phyloP scores from a whole-genome alignment of 2,329 filamentous ascomycete species.

The Fusarium chlamydosporum region DNA sequence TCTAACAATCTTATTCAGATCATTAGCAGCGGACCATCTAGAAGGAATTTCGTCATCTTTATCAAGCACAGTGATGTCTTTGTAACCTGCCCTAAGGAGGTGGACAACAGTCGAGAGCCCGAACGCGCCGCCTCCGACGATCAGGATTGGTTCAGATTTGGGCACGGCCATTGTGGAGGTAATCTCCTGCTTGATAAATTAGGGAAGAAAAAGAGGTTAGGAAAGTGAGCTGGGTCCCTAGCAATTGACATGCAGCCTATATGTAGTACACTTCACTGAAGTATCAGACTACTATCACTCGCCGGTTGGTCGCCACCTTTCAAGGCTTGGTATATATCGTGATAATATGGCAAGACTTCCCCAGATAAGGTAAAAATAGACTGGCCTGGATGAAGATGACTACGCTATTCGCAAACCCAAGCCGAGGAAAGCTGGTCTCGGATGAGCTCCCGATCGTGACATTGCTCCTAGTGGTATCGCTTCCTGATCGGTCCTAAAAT shows the following conservation, averaged over 20 bases:
- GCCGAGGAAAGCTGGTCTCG: not conserved
- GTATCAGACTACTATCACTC: not conserved
- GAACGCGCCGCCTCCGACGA: conserved; percentile 64
- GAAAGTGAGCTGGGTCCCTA: not conserved
- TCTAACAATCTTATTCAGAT: conserved; percentile 73
- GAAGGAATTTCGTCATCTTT: conserved; percentile 58
- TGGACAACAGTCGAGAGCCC: conserved; percentile 66
- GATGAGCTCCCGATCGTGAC: not conserved
- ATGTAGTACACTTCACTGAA: not conserved
- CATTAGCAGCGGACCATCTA: conserved; percentile 67
- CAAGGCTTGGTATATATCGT: not conserved
- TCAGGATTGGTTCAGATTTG: conserved; percentile 52
- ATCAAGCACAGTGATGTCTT: conserved; percentile 64
- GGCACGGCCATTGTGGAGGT: conserved; percentile 33
- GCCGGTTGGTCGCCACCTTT: not conserved
- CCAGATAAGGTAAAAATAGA: conserved; percentile 5
- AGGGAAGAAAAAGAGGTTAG: accelerated
- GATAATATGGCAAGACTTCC: not conserved
- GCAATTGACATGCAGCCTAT: not conserved
- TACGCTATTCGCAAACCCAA: not conserved
- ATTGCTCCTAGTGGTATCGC: not conserved
- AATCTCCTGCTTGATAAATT: too few species aligned
- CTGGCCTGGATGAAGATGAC: not conserved
- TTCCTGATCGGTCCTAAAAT: not conserved
- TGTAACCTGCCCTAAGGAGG: conserved; percentile 60